Evolutionary conservation across 2,329 filamentous ascomycete genomes (phyloP).

Genomic region (Diaporthe humulicola): DNA sequence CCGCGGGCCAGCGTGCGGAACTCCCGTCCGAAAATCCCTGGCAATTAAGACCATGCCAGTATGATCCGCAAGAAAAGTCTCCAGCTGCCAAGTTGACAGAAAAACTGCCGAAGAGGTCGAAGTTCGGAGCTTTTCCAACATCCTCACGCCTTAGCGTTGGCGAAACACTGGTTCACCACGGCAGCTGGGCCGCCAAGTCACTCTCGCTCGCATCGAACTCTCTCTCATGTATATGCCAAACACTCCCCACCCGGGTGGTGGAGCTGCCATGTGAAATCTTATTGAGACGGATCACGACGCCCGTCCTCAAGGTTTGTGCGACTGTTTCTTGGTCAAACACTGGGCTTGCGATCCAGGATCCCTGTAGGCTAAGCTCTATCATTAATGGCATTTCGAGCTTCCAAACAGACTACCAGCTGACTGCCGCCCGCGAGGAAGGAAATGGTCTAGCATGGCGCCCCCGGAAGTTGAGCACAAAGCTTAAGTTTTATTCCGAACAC

Average conservation of each 20-base stretch:
- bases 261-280: constrained; percentile 20
- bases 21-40: background rate
- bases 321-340: constrained; percentile 27
- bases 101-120: background rate
- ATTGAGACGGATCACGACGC: constrained; percentile 5
- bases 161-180: constrained; percentile 13
- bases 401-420: background rate
- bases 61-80: constrained; percentile 18
- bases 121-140: constrained; percentile 1
- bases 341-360: background rate
- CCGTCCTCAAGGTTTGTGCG: constrained; percentile 5
- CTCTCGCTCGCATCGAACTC: constrained; percentile 7
- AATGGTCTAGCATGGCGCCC: constrained; percentile 6
- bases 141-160: background rate
- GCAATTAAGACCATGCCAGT: background rate
- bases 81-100: constrained; percentile 6
- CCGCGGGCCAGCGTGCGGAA: background rate
- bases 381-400: constrained; percentile 1
- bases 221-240: constrained; percentile 14
- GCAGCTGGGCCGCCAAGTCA: constrained; percentile 7
- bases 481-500: background rate
- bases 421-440: background rate
- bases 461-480: constrained; percentile 13
- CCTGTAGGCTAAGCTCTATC: background rate
- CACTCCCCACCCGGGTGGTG: background rate